phyloP scores from a whole-genome alignment of 805 yeast genomes.

The Candida ortonii region DNA sequence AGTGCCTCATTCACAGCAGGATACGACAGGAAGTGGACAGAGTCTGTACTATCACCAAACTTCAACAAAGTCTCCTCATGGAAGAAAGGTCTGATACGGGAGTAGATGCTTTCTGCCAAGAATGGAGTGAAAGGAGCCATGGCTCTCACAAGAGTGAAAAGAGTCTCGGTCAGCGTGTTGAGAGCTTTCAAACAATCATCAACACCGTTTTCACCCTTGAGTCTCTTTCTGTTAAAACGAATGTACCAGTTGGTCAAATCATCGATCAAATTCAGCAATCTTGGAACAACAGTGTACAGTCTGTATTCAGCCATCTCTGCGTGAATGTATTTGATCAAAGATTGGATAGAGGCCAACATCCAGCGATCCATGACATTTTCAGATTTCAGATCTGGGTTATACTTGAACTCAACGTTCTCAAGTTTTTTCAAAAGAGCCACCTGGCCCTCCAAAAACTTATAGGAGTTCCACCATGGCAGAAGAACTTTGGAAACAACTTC shows the following conservation, averaged over 20 bases:
- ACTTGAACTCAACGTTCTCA: slow-evolving; percentile 65
- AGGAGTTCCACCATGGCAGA: slow-evolving; percentile 98
- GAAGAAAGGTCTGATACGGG: slow-evolving; percentile 62
- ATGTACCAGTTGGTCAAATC: slow-evolving; percentile 98
- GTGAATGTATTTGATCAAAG: slow-evolving; percentile 82
- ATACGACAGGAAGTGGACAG: slow-evolving; percentile 91
- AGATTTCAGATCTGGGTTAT: slow-evolving; percentile 61
- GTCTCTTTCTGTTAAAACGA: slow-evolving; percentile 95
- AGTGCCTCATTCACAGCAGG: slow-evolving; percentile 81
- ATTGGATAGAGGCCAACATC: slow-evolving; percentile 95
- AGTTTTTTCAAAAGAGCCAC: slow-evolving; percentile 80
- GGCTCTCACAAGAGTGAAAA: slow-evolving; percentile 84
- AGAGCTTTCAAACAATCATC: slow-evolving; percentile 84
- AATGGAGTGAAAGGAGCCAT: slow-evolving; percentile 99
- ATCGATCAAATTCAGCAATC: slow-evolving; percentile 81
- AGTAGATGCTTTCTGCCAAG: slow-evolving; percentile 86
- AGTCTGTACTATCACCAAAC: slow-evolving; percentile 60
- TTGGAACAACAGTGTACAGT: slow-evolving; percentile 94
- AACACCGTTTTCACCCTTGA: slow-evolving; percentile 89
- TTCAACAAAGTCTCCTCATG: slow-evolving; percentile 52
- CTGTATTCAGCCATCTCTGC: slow-evolving; percentile 87
- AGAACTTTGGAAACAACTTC: slow-evolving; percentile 95
- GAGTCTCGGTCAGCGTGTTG: slow-evolving; percentile 87
- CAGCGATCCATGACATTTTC: slow-evolving; percentile 96
- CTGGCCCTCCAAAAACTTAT: slow-evolving; percentile 93